Evolutionary conservation across 768 basidiomycete genomes (phyloP).

Genomic region (Lanmaoa pseudosensibilis): DNA sequence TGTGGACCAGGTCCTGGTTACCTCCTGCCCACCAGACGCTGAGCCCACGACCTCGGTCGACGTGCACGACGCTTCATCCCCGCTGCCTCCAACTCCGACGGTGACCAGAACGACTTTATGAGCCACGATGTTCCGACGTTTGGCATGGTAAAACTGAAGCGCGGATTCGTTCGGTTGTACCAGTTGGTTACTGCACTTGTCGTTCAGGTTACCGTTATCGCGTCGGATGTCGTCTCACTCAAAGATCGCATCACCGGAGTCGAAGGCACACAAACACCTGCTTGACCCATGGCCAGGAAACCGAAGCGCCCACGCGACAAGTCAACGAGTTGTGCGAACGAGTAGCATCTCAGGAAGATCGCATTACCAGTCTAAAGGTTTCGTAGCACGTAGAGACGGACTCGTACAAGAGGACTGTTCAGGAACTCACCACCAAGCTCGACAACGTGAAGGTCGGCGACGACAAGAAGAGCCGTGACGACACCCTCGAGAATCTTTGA

Average conservation of each 20-base stretch:
- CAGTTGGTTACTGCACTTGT: neutral
- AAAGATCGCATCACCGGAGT: slow-evolving; percentile 12
- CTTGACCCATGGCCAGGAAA: neutral
- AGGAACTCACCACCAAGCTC: slow-evolving; percentile 13
- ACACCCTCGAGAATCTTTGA: neutral
- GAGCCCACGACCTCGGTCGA: neutral
- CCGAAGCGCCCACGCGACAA: neutral
- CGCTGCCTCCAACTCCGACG: neutral
- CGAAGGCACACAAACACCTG: slow-evolving; percentile 1
- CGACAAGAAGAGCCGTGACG: slow-evolving; percentile 1
- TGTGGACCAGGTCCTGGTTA: no score
- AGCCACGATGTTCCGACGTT: neutral
- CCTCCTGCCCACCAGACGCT: neutral
- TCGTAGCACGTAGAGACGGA: slow-evolving; percentile 4
- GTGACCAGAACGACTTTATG: neutral
- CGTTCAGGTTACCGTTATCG: neutral
- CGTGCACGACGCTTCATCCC: neutral
- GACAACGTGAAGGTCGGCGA: neutral
- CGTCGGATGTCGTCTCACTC: slow-evolving; percentile 13
- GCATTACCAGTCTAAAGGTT: neutral
- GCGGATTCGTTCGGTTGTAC: slow-evolving; percentile 1
- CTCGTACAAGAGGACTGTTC: neutral
- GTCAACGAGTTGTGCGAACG: slow-evolving; percentile 6
- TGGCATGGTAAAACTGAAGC: neutral
- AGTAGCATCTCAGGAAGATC: slow-evolving; percentile 10